These are phyloP conservation scores for Nitzschia sp. DNA, from an alignment of 108 stramenopile species.

Conservation along the genomic window DNA sequence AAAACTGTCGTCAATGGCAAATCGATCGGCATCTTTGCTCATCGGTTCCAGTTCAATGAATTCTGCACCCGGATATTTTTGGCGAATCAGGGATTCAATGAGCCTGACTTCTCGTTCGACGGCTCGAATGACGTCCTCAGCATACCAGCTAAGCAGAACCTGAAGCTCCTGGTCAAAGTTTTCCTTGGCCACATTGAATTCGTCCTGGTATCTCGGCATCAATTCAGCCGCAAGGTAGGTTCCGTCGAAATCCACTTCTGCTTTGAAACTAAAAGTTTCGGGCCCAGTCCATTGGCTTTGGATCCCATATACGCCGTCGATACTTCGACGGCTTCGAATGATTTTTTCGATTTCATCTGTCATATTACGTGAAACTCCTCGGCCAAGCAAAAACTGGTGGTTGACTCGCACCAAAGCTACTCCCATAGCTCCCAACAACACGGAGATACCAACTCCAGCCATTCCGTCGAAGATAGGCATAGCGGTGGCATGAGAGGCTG, in stretches of 20 bases:
- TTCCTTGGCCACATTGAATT: slow-evolving; percentile 51
- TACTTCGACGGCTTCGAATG: slow-evolving; percentile 68
- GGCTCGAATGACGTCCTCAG: slow-evolving; percentile 96
- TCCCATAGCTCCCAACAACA: slow-evolving; percentile 89
- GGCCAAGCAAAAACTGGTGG: slow-evolving; percentile 91
- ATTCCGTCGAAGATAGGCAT: slow-evolving; percentile 89
- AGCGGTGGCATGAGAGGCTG: slow-evolving; percentile 73
- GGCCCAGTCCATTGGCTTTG: slow-evolving; percentile 97
- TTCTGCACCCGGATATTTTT: slow-evolving; percentile 90
- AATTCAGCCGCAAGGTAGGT: slow-evolving; percentile 95
- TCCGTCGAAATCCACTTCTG: slow-evolving; percentile 98
- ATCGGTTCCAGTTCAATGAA: slow-evolving; percentile 98
- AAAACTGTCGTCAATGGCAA: slow-evolving; percentile 85
- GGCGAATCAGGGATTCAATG: slow-evolving; percentile 91
- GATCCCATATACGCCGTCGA: slow-evolving; percentile 87
- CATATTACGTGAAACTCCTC: slow-evolving; percentile 87
- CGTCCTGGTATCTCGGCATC: slow-evolving; percentile 77
- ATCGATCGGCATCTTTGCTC: slow-evolving; percentile 76
- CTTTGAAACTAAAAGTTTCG: slow-evolving; percentile 97
- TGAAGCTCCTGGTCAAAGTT: slow-evolving; percentile 79
- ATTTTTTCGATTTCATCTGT: slow-evolving; percentile 85
- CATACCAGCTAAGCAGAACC: slow-evolving; percentile 91
- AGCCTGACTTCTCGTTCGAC: slow-evolving; percentile 94
- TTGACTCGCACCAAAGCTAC: slow-evolving; percentile 84
- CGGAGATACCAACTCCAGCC: slow-evolving; percentile 90